Base-by-base conservation (phyloP, 768 basidiomycete species). In the Brasilioporus rufonigricans region DNA sequence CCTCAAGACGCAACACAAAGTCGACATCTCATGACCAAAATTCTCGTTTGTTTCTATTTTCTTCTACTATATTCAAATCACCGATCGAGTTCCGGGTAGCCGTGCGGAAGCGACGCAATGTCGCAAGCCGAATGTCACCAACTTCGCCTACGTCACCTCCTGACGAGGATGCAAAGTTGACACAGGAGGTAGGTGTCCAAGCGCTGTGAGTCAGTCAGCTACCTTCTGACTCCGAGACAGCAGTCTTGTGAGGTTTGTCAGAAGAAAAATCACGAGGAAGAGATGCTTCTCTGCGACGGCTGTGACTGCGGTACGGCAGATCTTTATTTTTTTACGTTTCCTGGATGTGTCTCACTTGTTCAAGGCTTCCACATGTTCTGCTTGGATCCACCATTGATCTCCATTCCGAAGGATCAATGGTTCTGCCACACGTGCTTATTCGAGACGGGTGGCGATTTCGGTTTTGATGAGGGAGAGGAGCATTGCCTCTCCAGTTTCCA, bases 381-480 rank as follows among this genome's bases (percentile, higher is more conserved):
- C 69, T 86, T 99, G 54, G 89, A 93, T 65, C 97, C 97, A 13
- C 95, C 95, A 19, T 75, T 98, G 50, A 73, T 79, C 10, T 74
- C 79, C 2, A 90, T 99, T 52, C 97, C 97, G 2, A 90, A 88
- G 65, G 93, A 94, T 38, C 87, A 96, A 60, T 99, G 96, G 96
- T 98, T 85, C 68, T 99, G 97, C 70, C 89, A 89, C 62, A 85
- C 86, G 4, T 99, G 97, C 67, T 77, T 99, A 21, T 80, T 93
- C 38, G 88, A 86, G 36, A 95, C 92, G 0, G 95, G 96, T 12
- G 91, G 91, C 48, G 97, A 98, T 72, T 99, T 91, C 64, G 97
- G 97, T 29, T 99, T 98, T 65, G 97, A 98, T 63, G 95, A 98
- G 65, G 97, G 97, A 38, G 89, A 98, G 72, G 96, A 98, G 61